phyloP scores from a whole-genome alignment of 169 alveolate species.

The Plasmodium berghei region DNA sequence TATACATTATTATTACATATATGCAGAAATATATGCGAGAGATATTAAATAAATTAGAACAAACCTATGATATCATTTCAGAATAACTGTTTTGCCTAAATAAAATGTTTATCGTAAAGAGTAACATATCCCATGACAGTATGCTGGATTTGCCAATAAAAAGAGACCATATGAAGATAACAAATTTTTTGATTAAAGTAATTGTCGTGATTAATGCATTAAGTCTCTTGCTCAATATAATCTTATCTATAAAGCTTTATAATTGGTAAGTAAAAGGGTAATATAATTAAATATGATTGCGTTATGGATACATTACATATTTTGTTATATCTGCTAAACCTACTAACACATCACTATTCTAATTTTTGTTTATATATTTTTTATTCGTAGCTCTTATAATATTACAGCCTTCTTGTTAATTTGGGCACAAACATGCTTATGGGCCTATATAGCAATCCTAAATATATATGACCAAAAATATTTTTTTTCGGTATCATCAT shows the following conservation, averaged over 20 bases:
- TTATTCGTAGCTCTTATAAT: conserved; percentile 43
- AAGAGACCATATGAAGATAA: conserved; percentile 61
- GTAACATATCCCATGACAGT: conserved; percentile 57
- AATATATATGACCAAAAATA: conserved; percentile 61
- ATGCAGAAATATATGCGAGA: too few species aligned
- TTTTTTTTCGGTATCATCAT: conserved; percentile 50
- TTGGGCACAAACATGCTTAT: conserved; percentile 65
- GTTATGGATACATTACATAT: neutral
- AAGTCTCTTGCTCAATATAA: conserved; percentile 37
- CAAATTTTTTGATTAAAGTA: conserved; percentile 32
- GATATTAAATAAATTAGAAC: too few species aligned
- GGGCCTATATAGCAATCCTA: conserved; percentile 67
- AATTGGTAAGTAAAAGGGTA: conserved; percentile 27
- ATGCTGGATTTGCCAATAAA: conserved; percentile 61
- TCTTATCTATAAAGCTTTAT: conserved; percentile 54
- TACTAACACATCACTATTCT: neutral
- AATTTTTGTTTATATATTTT: neutral
- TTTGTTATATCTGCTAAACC: neutral
- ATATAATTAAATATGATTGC: neutral
- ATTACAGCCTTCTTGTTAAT: conserved; percentile 64
- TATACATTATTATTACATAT: too few species aligned
- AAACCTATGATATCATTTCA: conserved; percentile 27
- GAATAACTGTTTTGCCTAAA: neutral
- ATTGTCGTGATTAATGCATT: conserved; percentile 41
- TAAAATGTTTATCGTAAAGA: conserved; percentile 75